phyloP scores from a whole-genome alignment of 805 yeast species.

The Vanderwaltozyma tropicalis region DNA sequence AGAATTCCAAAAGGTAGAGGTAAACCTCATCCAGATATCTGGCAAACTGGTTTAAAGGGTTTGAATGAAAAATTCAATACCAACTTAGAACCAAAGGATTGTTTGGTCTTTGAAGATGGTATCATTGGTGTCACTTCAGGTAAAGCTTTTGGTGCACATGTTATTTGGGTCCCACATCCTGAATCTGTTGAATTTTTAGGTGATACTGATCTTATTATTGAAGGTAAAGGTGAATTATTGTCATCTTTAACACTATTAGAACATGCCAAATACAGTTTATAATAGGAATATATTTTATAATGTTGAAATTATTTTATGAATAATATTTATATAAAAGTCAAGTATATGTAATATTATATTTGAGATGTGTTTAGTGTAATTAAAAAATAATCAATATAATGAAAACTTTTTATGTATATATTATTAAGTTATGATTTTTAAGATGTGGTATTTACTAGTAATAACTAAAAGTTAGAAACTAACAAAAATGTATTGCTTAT shows the following conservation, averaged over 20 bases:
- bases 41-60: conserved; percentile 68
- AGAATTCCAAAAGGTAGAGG: conserved; percentile 80
- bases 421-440: no score
- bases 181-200: conserved; percentile 54
- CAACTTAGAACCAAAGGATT: conserved; percentile 58
- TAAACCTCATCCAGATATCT: conserved; percentile 89
- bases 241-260: conserved; percentile 45
- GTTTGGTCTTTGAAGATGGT: conserved; percentile 91
- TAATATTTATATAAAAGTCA: no score
- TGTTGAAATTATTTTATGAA: not conserved
- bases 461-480: not conserved
- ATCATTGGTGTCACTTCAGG: conserved; percentile 86
- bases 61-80: conserved; percentile 46
- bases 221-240: conserved; percentile 48
- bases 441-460: not conserved
- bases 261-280: conserved; percentile 36
- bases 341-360: no score
- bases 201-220: conserved; percentile 40
- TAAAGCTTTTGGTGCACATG: conserved; percentile 67
- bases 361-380: no score
- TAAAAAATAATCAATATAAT: no score
- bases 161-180: conserved; percentile 91
- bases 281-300: conserved; percentile 1
- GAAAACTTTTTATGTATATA: no score
- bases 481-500: not conserved